A percentile compares a stretch with the other conserved stretches of the same genome.
Conservation (phyloP, 192 early-diverging fungal species). For the Umbelopsis sp. region DNA sequence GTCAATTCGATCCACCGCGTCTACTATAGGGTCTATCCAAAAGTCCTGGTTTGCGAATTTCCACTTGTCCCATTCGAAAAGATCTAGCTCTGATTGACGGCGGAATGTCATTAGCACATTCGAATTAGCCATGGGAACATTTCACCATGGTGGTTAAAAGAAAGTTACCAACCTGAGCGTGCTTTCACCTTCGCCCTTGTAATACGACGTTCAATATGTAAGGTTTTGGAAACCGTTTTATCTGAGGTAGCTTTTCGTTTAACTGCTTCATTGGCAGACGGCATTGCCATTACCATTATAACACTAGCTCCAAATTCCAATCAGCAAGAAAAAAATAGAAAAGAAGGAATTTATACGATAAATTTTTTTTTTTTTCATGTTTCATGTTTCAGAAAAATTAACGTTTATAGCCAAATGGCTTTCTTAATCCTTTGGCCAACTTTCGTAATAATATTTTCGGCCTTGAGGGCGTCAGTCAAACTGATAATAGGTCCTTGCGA, state of each 20-base stretch:
- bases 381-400: no score
- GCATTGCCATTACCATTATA: slow-evolving; percentile 10
- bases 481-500: background rate
- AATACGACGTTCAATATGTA: slow-evolving; percentile 30
- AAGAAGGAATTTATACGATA: background rate
- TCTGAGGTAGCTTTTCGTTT: background rate
- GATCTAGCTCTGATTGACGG: slow-evolving; percentile 58
- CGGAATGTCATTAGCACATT: background rate
- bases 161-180: slow-evolving; percentile 43
- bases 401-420: background rate
- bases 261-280: background rate
- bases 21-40: slow-evolving; percentile 45
- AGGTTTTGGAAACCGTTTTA: background rate
- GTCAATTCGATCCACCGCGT: slow-evolving; percentile 57
- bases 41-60: slow-evolving; percentile 52
- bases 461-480: background rate
- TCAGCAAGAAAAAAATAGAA: background rate
- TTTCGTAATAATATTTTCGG: slow-evolving; percentile 3
- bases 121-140: background rate
- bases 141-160: background rate
- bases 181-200: slow-evolving; percentile 48
- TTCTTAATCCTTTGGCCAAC: slow-evolving; percentile 4
- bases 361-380: background rate
- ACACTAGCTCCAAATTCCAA: background rate
- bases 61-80: slow-evolving; percentile 60